Percentiles rank a stretch among this genome's conserved stretches.
Evolutionary conservation across 2,329 filamentous ascomycete species (phyloP).

Genomic region (Penicillium sp.): DNA sequence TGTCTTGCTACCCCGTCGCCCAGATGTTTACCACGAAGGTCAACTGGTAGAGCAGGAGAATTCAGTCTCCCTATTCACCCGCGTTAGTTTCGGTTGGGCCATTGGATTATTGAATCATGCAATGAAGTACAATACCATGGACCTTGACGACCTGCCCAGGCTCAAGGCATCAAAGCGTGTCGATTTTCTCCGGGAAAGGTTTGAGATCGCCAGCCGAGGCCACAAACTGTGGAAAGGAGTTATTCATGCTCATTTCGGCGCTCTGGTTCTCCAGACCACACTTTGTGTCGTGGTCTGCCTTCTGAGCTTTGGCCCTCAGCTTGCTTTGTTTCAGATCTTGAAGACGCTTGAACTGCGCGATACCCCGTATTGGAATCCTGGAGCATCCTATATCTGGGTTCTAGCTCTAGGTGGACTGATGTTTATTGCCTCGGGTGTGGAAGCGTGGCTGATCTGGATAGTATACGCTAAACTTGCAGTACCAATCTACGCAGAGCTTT

Average conservation of each 20-base stretch:
- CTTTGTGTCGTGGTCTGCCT: slow-evolving; percentile 57
- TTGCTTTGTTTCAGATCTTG: slow-evolving; percentile 66
- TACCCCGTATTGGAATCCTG: slow-evolving; percentile 45
- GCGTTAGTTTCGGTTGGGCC: slow-evolving; percentile 68
- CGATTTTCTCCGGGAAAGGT: slow-evolving; percentile 53
- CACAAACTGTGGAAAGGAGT: slow-evolving; percentile 61
- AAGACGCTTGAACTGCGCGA: slow-evolving; percentile 60
- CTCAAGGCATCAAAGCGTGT: slow-evolving; percentile 57
- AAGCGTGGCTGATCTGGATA: slow-evolving; percentile 67
- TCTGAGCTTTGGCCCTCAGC: slow-evolving; percentile 68
- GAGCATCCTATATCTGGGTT: slow-evolving; percentile 67
- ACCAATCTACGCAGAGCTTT: slow-evolving; percentile 67
- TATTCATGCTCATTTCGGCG: slow-evolving; percentile 56
- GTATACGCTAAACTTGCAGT: slow-evolving; percentile 62
- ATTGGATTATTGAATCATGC: slow-evolving; percentile 55
- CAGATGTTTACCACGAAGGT: slow-evolving; percentile 62
- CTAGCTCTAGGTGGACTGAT: slow-evolving; percentile 61
- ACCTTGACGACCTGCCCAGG: slow-evolving; percentile 62
- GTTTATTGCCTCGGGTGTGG: slow-evolving; percentile 57
- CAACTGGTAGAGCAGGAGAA: slow-evolving; percentile 62
- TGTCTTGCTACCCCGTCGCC: slow-evolving; percentile 63
- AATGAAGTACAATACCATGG: slow-evolving; percentile 58
- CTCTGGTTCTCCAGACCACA: slow-evolving; percentile 59
- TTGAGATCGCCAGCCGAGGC: slow-evolving; percentile 34
- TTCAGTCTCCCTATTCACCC: slow-evolving; percentile 60